phyloP scores from a whole-genome alignment of 441 rosid species.

The Adansonia grandidieri region DNA sequence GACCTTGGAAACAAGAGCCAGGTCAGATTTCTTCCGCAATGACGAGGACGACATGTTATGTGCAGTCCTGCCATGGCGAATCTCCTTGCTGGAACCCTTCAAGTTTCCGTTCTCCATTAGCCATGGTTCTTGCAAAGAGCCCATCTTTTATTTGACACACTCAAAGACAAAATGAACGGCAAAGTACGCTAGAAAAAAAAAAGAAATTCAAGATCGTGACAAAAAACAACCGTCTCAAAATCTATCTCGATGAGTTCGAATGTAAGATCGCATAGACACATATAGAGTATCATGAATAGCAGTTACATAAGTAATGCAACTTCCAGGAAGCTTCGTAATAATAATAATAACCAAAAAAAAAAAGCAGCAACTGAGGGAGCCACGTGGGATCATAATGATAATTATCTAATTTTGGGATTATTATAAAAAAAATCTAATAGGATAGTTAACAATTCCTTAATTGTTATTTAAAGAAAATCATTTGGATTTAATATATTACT shows the following conservation, averaged over 20 bases:
- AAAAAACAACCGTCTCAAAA: neutral
- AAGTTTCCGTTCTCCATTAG: constrained; percentile 25
- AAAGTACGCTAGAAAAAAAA: neutral
- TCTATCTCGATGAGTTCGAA: neutral
- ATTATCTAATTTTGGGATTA: neutral
- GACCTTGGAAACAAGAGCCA: constrained; percentile 66
- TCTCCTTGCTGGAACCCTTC: constrained; percentile 28
- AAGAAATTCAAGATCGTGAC: no score
- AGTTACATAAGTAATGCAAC: neutral
- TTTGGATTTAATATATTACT: no score
- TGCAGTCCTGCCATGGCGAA: constrained; percentile 51
- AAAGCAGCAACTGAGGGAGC: no score
- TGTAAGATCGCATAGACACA: neutral
- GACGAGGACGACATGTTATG: constrained; percentile 89
- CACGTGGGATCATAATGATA: neutral
- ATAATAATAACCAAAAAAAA: neutral
- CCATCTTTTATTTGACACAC: neutral
- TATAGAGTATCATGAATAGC: neutral
- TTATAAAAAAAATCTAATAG: neutral
- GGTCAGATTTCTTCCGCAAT: constrained; percentile 75
- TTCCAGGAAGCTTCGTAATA: constrained; percentile 13
- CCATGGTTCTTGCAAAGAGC: constrained; percentile 28
- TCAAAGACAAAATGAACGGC: neutral
- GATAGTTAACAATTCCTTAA: no score
- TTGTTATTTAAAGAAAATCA: no score